Base-by-base conservation (phyloP, 2,329 filamentous ascomycete species). In the Sclerotinia sclerotiorum region DNA sequence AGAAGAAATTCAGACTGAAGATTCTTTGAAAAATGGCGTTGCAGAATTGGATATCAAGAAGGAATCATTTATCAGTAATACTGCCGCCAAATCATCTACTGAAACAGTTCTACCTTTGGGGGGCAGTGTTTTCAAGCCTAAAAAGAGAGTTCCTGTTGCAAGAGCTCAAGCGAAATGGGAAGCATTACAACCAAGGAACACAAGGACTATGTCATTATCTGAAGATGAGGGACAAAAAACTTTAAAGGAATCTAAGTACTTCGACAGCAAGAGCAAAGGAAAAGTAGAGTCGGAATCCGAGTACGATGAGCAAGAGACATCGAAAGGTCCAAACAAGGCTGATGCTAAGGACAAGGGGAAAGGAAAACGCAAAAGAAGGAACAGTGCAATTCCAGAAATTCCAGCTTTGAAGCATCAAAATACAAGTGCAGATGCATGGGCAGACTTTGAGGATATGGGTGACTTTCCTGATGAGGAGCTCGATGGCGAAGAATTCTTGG, bases 401-500 rank as follows among this genome's bases (percentile, higher is more conserved):
- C 83, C 78, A 79, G 79, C 73, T 70, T 75, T 79, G 80, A 86
- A 81, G 79, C 83, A 77, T 82, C 83, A 78, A 82, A 82, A 73
- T 76, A 83, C 78, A 75, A 84, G 76, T 75, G 72, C 79, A 69
- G 79, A 84, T 73, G 84, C 85, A 63, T 83, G 82, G 79, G 80
- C 82, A 76, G 78, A 82, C 73, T 85, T 86, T 75, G 85, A 85
- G 72, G 84, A 85, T 76, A 79, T 89, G 73, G 88, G 91, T 73
- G 86, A 88, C 24, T 85, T 88, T 71, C 81, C 83, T 32, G 74
- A 75, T 64, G 76, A 76, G 44, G 74, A 74, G 69, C 71, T 70
- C 15, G 77, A 82, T 46, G 89, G 89, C 51, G 88, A 91, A 74
- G 89, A 91, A 76, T 85, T 84, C 71, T 80, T 87, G 60, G 88